Evolutionary conservation across 1,139 yeast genomes (phyloP).

Genomic region (Pichia terricola): DNA sequence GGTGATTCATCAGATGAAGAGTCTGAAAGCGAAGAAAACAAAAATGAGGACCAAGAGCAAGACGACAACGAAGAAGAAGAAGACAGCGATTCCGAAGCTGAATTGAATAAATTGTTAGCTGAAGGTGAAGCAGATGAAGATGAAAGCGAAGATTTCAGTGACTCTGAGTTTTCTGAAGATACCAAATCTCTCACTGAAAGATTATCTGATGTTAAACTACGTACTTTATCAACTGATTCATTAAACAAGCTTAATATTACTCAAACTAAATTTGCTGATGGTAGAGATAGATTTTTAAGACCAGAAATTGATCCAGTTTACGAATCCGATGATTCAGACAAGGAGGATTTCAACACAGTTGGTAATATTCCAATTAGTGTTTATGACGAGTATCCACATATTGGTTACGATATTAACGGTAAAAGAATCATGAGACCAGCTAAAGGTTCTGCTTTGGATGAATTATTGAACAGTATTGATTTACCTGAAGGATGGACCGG

Average conservation of each 20-base stretch:
- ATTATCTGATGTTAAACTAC: conserved; percentile 42
- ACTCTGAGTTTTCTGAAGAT: conserved; percentile 37
- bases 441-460: conserved; percentile 88
- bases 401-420: conserved; percentile 95
- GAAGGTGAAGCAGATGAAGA: conserved; percentile 33
- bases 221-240: conserved; percentile 36
- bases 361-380: conserved; percentile 91
- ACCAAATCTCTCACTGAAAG: conserved; percentile 44
- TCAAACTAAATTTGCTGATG: conserved; percentile 64
- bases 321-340: conserved; percentile 88
- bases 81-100: conserved; percentile 46
- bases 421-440: conserved; percentile 99
- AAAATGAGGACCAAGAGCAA: conserved; percentile 26
- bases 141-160: conserved; percentile 8
- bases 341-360: conserved; percentile 76
- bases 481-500: conserved; percentile 99
- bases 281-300: conserved; percentile 60
- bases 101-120: conserved; percentile 48
- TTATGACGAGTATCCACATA: conserved; percentile 94
- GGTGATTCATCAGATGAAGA: conserved; percentile 21
- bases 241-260: conserved; percentile 27
- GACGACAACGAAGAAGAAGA: conserved; percentile 27
- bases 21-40: conserved; percentile 23
- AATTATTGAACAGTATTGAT: conserved; percentile 78
- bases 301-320: conserved; percentile 91